These are phyloP conservation scores for Ophiostoma ulmi DNA, from an alignment of 2,329 filamentous ascomycete species.

Conservation along the genomic window DNA sequence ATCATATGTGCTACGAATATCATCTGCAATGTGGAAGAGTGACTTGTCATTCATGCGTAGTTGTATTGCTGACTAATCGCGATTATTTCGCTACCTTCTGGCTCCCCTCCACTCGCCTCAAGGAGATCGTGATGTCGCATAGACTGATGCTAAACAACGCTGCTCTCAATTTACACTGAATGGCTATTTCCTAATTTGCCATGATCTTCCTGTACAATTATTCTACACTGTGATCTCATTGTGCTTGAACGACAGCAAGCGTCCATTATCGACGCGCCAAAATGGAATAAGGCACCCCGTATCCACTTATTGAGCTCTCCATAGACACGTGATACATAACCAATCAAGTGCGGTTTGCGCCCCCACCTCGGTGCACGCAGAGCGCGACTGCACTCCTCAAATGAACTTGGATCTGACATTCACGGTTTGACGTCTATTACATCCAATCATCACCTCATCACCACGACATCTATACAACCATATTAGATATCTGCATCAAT, in stretches of 20 bases:
- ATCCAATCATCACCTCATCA: not conserved
- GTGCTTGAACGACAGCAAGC: not conserved
- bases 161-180: too few species aligned
- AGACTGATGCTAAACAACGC: too few species aligned
- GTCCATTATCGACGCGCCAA: not conserved
- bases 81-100: too few species aligned
- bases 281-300: not conserved
- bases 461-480: not conserved
- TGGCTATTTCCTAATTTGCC: not conserved
- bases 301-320: not conserved
- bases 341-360: not conserved
- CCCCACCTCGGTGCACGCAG: not conserved
- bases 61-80: too few species aligned
- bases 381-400: not conserved
- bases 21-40: too few species aligned
- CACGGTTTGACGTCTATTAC: not conserved
- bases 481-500: not conserved
- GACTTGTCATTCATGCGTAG: too few species aligned
- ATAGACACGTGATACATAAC: not conserved
- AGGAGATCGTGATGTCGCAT: too few species aligned
- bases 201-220: not conserved
- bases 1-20: not conserved
- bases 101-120: too few species aligned
- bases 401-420: not conserved
- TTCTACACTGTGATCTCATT: not conserved